phyloP scores from a whole-genome alignment of 2,329 filamentous ascomycete species.

The Spiromastix sp. region DNA sequence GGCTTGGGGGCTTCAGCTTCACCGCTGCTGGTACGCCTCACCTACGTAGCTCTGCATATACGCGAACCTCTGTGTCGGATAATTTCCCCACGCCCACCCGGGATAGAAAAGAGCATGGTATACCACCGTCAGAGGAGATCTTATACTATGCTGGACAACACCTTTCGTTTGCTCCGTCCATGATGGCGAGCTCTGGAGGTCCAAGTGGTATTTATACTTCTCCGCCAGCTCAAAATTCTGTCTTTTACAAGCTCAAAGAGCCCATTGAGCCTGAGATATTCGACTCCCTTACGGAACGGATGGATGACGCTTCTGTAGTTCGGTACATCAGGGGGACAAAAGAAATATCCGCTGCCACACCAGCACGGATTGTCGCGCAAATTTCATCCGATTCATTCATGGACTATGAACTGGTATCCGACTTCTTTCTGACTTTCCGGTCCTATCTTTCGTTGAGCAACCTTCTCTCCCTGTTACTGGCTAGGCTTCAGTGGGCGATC shows the following conservation, averaged over 20 bases:
- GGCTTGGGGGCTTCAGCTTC: conserved; percentile 71
- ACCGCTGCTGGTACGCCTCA: conserved; percentile 65
- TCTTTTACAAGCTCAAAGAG: conserved; percentile 44
- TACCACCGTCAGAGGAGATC: conserved; percentile 17
- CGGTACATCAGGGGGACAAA: conserved; percentile 62
- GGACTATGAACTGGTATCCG: conserved; percentile 92
- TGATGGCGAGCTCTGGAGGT: conserved; percentile 23
- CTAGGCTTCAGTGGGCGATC: conserved; percentile 79
- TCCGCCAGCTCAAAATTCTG: conserved; percentile 29
- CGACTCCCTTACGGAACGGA: conserved; percentile 67
- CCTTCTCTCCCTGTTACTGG: conserved; percentile 72
- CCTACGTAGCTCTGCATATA: conserved; percentile 70
- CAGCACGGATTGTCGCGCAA: conserved; percentile 82
- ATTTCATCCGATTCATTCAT: conserved; percentile 94
- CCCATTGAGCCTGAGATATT: conserved; percentile 60
- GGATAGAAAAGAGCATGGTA: conserved; percentile 30
- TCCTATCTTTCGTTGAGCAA: conserved; percentile 69
- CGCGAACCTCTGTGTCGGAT: conserved; percentile 55
- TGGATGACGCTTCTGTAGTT: conserved; percentile 72
- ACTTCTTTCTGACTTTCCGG: conserved; percentile 94
- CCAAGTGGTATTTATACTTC: conserved; percentile 23
- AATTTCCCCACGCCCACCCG: conserved; percentile 56
- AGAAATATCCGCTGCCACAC: conserved; percentile 79
- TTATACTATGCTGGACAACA: conserved; percentile 13
- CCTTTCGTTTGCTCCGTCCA: conserved; percentile 25